phyloP scores from a whole-genome alignment of 2,329 filamentous ascomycete species.

The Pseudogymnoascus sp. region DNA sequence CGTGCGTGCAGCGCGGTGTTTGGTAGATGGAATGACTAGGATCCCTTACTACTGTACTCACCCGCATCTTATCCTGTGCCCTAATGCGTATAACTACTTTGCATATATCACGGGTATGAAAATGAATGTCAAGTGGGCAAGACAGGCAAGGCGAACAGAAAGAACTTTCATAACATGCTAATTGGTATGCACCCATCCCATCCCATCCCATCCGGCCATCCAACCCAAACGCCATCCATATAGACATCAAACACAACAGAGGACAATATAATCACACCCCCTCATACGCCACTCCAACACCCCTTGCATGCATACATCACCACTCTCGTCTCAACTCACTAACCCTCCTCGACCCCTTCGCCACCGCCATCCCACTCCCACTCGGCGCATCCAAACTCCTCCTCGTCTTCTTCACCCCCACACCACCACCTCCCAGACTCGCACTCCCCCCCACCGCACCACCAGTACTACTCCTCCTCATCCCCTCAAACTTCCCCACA shows the following conservation, averaged over 20 bases:
- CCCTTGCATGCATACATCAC: background rate
- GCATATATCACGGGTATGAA: too few species aligned
- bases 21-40: background rate
- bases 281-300: background rate
- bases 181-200: background rate
- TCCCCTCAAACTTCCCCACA: conserved; percentile 22
- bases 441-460: too few species aligned
- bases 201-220: background rate
- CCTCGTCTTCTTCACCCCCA: background rate
- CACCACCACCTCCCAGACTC: background rate
- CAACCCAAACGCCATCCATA: background rate
- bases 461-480: conserved; percentile 13
- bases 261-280: background rate
- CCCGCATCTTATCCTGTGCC: too few species aligned
- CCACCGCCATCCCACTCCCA: too few species aligned
- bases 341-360: background rate
- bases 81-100: too few species aligned
- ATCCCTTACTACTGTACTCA: background rate
- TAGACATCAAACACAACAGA: background rate
- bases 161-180: background rate
- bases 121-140: too few species aligned
- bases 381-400: background rate
- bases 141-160: background rate
- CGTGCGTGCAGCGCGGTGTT: background rate
- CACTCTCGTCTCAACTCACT: background rate